Evolutionary conservation across 2,329 filamentous ascomycete species (phyloP).

Genomic region (Trichoderma atrobrunneum): DNA sequence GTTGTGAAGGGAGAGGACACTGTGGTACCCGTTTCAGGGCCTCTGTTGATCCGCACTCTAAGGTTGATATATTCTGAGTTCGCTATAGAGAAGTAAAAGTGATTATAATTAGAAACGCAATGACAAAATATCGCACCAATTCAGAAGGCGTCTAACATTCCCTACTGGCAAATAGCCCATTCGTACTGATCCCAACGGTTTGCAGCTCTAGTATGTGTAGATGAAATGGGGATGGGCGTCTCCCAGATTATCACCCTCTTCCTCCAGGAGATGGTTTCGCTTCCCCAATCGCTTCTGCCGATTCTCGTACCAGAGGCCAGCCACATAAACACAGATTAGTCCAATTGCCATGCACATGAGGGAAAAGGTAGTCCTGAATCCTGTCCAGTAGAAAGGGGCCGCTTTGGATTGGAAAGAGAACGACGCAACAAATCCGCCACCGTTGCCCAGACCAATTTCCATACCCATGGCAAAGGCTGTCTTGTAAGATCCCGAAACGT

Average conservation of each 20-base stretch:
- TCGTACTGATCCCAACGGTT: background rate
- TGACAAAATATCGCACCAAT: background rate
- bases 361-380: conserved; percentile 8
- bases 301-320: conserved; percentile 10
- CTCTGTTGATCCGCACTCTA: background rate
- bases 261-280: background rate
- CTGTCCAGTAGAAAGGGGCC: conserved; percentile 6
- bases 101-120: background rate
- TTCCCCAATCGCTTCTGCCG: conserved; percentile 2
- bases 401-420: conserved; percentile 1
- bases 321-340: background rate
- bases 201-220: background rate
- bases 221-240: conserved; percentile 11
- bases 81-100: background rate
- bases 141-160: background rate
- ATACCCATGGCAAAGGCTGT: conserved; percentile 15
- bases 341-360: conserved; percentile 7
- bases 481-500: conserved; percentile 6
- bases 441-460: conserved; percentile 14
- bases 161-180: background rate
- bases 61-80: background rate
- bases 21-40: background rate
- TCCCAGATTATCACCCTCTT: conserved; percentile 13
- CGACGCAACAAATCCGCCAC: conserved; percentile 12
- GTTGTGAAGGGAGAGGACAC: background rate